Evolutionary conservation across 805 yeast species (phyloP).

Genomic region (Pichia nanzhaoensis): DNA sequence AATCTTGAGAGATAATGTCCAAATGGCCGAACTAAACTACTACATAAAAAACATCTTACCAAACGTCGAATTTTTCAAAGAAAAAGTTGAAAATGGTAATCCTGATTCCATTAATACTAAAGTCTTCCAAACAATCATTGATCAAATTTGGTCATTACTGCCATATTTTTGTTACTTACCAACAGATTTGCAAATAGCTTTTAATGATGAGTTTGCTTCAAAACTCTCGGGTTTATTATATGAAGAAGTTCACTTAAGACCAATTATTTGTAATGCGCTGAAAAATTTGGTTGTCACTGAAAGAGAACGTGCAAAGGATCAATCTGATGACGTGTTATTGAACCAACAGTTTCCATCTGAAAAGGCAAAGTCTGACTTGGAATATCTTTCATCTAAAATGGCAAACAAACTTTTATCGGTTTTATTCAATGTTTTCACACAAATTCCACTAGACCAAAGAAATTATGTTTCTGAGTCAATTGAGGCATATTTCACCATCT

Average conservation of each 20-base stretch:
- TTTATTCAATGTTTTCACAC: slow-evolving; percentile 86
- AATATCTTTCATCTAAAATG: slow-evolving; percentile 50
- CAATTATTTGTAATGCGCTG: slow-evolving; percentile 76
- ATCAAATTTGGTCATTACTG: slow-evolving; percentile 87
- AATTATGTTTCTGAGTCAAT: slow-evolving; percentile 82
- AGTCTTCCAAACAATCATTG: slow-evolving; percentile 76
- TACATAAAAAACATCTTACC: slow-evolving; percentile 66
- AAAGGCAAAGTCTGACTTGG: slow-evolving; percentile 50
- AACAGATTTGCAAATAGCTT: slow-evolving; percentile 55
- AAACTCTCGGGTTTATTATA: slow-evolving; percentile 68
- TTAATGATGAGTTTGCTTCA: slow-evolving; percentile 74
- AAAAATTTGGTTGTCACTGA: slow-evolving; percentile 66
- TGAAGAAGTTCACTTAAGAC: slow-evolving; percentile 67
- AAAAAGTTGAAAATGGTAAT: slow-evolving; percentile 36
- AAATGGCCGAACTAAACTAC: slow-evolving; percentile 59
- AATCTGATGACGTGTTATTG: slow-evolving; percentile 49
- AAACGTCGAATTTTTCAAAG: slow-evolving; percentile 45
- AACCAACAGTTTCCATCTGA: slow-evolving; percentile 55
- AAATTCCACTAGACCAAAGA: slow-evolving; percentile 77
- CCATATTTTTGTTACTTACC: slow-evolving; percentile 90
- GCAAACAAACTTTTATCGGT: slow-evolving; percentile 79
- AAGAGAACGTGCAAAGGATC: slow-evolving; percentile 37
- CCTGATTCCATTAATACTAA: slow-evolving; percentile 63
- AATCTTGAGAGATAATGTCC: slow-evolving; percentile 76
- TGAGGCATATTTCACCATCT: slow-evolving; percentile 68